A percentile compares a stretch with the other conserved stretches of the same genome.
phyloP scores from a whole-genome alignment of 108 stramenopile genomes.

The Discostella stelligeroides region DNA sequence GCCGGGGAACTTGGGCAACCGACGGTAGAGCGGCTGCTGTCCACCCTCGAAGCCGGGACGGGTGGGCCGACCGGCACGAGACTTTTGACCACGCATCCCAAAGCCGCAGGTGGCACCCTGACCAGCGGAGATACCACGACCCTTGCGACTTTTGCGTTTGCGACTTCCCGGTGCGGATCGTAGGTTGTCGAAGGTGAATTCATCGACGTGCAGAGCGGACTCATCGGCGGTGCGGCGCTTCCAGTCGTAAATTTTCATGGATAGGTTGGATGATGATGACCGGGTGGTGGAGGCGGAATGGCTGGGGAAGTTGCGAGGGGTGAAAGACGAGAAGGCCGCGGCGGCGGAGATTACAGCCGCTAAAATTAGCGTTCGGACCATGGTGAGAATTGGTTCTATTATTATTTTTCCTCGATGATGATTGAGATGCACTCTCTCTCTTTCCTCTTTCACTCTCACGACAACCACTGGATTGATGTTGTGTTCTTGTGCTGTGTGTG shows the following conservation, averaged over 20 bases:
- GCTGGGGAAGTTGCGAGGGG: conserved; percentile 42
- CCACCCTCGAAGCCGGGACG: conserved; percentile 97
- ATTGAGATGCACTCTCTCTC: too few relatives aligned
- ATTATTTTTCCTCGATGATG: background rate
- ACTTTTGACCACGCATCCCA: conserved; percentile 98
- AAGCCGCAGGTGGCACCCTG: conserved; percentile 97
- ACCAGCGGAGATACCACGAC: conserved; percentile 96
- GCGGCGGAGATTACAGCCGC: conserved; percentile 44
- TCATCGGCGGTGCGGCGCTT: conserved; percentile 90
- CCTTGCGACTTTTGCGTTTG: conserved; percentile 85
- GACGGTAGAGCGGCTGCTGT: conserved; percentile 93
- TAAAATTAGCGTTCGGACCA: conserved; percentile 42
- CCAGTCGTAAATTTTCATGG: conserved; percentile 97
- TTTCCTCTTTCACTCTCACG: background rate
- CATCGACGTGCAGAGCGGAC: conserved; percentile 71
- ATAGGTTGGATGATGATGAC: conserved; percentile 42
- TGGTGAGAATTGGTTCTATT: conserved; percentile 32
- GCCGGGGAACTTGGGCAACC: conserved; percentile 94
- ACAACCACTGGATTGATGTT: background rate
- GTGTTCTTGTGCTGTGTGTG: too few relatives aligned
- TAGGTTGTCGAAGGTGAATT: conserved; percentile 80
- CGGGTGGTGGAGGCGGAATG: conserved; percentile 28
- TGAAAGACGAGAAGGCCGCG: conserved; percentile 55
- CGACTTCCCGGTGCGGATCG: conserved; percentile 85
- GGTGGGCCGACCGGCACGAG: conserved; percentile 82